Conservation (phyloP, 352 stramenopile species). For the Phytophthora pini region DNA sequence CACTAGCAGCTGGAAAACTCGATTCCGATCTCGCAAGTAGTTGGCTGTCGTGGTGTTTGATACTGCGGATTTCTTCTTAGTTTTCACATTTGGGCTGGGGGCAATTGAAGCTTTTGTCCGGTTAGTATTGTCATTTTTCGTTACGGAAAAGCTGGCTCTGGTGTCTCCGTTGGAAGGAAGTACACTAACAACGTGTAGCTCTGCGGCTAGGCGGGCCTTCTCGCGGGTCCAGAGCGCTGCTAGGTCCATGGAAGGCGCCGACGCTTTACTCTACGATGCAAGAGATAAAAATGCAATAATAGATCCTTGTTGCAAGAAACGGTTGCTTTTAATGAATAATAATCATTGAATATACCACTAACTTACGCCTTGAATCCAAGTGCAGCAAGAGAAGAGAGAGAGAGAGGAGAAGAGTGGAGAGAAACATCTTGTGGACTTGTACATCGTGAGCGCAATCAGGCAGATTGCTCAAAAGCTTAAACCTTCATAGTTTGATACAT, state of each 20-base stretch:
- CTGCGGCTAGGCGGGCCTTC: conserved; percentile 43
- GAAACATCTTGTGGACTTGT: too few species aligned
- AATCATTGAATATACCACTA: too few species aligned
- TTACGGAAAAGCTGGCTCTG: conserved; percentile 15
- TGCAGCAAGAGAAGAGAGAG: too few species aligned
- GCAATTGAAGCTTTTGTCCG: conserved; percentile 3
- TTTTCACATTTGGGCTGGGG: conserved; percentile 6
- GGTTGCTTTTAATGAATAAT: too few species aligned
- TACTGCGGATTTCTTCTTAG: conserved; percentile 21
- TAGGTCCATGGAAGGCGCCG: conserved; percentile 51
- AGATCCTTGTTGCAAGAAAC: background rate
- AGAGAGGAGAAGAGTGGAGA: too few species aligned
- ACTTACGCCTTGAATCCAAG: too few species aligned
- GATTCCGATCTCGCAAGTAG: conserved; percentile 24
- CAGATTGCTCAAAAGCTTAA: too few species aligned
- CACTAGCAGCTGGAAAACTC: conserved; percentile 45
- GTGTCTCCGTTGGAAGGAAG: background rate
- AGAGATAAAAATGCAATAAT: conserved; percentile 8
- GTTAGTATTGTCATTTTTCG: conserved; percentile 6
- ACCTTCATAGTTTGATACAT: too few species aligned
- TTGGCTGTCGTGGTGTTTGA: background rate
- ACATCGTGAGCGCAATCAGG: too few species aligned
- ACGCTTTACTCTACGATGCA: background rate
- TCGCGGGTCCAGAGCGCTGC: conserved; percentile 59
- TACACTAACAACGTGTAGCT: conserved; percentile 4